Percentiles rank a stretch among this genome's conserved stretches.
Evolutionary conservation across 1,284 basidiomycete species (phyloP).

Genomic region (Microbotryum silenes-acaulis): DNA sequence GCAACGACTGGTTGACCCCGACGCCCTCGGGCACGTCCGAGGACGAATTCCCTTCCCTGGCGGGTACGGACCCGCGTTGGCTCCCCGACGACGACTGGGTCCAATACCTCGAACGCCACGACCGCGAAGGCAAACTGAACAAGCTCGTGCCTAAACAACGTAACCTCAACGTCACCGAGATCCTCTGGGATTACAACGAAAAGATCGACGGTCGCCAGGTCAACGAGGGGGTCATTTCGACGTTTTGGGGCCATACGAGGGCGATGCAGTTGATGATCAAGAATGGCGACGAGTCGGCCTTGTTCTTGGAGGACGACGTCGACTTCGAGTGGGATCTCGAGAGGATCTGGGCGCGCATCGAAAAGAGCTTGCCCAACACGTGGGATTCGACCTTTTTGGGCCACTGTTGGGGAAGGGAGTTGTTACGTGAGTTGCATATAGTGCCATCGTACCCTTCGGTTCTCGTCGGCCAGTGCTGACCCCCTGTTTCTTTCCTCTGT

Average conservation of each 20-base stretch:
- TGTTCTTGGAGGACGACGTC: slow-evolving; percentile 38
- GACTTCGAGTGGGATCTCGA: slow-evolving; percentile 38
- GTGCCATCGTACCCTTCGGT: no score
- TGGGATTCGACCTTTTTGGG: slow-evolving; percentile 36
- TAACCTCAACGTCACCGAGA: slow-evolving; percentile 15
- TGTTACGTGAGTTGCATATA: slow-evolving; percentile 19
- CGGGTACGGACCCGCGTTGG: background rate
- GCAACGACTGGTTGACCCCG: slow-evolving; percentile 24
- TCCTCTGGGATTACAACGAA: slow-evolving; percentile 33
- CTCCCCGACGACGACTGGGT: slow-evolving; percentile 9
- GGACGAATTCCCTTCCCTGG: no score
- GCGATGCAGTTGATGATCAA: slow-evolving; percentile 26
- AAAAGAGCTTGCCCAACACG: slow-evolving; percentile 18
- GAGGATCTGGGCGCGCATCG: slow-evolving; percentile 28
- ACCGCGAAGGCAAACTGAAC: slow-evolving; percentile 8
- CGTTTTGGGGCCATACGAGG: slow-evolving; percentile 33
- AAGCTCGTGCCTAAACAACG: slow-evolving; percentile 6
- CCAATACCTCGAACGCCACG: slow-evolving; percentile 4
- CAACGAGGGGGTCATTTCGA: slow-evolving; percentile 28
- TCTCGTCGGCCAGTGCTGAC: no score
- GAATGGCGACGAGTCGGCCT: slow-evolving; percentile 31
- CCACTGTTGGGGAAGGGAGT: slow-evolving; percentile 36
- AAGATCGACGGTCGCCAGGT: slow-evolving; percentile 25
- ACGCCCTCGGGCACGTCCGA: slow-evolving; percentile 4
- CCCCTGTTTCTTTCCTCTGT: no score